Base-by-base conservation (phyloP, 805 yeast genomes). In the Huiozyma naganishii region DNA sequence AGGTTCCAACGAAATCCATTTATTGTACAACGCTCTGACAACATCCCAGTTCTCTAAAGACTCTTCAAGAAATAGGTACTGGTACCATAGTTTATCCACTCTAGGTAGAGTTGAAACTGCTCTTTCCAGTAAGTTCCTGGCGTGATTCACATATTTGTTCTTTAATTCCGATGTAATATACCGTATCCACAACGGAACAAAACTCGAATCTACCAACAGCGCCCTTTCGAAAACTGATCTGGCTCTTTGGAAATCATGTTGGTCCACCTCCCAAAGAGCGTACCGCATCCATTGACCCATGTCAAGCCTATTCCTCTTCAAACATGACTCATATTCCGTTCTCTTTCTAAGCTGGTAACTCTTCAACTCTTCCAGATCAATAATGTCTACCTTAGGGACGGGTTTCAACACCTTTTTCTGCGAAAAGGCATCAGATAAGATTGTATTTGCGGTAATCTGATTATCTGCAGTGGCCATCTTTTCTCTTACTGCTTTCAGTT, bases 211-310 rank as follows among this genome's bases (percentile, higher is more conserved):
- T 7, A 85, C 86, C 42, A 79, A 82, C 30, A 90, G 59, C 0
- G 95, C 94, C 41, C 97, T 70, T 60, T 90, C 98, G 64, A 83
- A 83, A 6, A 92, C 70, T 0, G 96, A 84, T 44, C 97, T 68
- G 0, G 95, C 95, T 23, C 97, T 69, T 13, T 75, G 70, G 47
- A 75, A 70, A 55, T 90, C 95, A 47, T 78, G 81, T 52, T 85
- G 90, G 5, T 82, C 83, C 4, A 80, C 60, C 62, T 90, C 98
- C 76, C 88, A 86, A 46, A 74, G 75, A 0, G 96, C 97, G 61
- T 90, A 92, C 44, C 96, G 69, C 58, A 86, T 71, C 96, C 97
- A 92, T 58, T 88, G 95, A 1, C 86, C 82, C 54, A 75, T 71
- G 55, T 87, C 88, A 32, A 82, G 73, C 46, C 95, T 67, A 58